phyloP scores from a whole-genome alignment of 1,284 basidiomycete genomes.

The Agaricales sp. region DNA sequence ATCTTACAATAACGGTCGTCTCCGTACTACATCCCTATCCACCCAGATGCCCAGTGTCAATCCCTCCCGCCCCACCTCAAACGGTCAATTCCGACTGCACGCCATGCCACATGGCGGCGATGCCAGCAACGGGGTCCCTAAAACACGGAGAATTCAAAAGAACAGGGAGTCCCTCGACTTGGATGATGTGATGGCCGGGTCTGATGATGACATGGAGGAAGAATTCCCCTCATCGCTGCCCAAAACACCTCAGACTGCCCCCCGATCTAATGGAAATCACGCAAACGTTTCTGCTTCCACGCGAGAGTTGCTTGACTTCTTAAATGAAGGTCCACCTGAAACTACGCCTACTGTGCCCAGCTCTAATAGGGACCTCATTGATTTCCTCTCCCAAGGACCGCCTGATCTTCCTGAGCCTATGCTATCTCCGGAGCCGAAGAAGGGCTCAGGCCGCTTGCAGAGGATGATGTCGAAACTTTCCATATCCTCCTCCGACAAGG shows the following conservation, averaged over 20 bases:
- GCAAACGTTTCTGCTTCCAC: conserved; percentile 34
- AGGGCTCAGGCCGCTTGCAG: conserved; percentile 48
- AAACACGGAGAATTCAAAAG: conserved; percentile 39
- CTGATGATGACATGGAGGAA: conserved; percentile 43
- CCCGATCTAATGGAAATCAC: conserved; percentile 17
- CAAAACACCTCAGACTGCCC: conserved; percentile 12
- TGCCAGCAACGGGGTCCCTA: conserved; percentile 25
- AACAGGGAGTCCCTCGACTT: conserved; percentile 62
- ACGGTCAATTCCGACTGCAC: not conserved
- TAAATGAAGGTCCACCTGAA: conserved; percentile 41
- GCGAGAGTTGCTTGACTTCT: conserved; percentile 57
- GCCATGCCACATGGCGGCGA: conserved; percentile 17
- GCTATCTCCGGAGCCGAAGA: conserved; percentile 33
- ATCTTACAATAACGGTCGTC: conserved; percentile 5
- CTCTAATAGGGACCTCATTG: conserved; percentile 4
- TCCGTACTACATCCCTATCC: not conserved
- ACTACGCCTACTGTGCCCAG: conserved; percentile 6
- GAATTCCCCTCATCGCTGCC: conserved; percentile 12
- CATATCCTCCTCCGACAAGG: conserved; percentile 40
- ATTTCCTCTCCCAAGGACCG: conserved; percentile 23
- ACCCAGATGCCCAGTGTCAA: not conserved
- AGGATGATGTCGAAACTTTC: conserved; percentile 72
- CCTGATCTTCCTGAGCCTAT: conserved; percentile 16
- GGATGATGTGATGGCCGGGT: conserved; percentile 63
- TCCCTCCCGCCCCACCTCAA: conserved; percentile 9